Conservation (phyloP, 352 stramenopile species). For the Aphanomyces euteiches region DNA sequence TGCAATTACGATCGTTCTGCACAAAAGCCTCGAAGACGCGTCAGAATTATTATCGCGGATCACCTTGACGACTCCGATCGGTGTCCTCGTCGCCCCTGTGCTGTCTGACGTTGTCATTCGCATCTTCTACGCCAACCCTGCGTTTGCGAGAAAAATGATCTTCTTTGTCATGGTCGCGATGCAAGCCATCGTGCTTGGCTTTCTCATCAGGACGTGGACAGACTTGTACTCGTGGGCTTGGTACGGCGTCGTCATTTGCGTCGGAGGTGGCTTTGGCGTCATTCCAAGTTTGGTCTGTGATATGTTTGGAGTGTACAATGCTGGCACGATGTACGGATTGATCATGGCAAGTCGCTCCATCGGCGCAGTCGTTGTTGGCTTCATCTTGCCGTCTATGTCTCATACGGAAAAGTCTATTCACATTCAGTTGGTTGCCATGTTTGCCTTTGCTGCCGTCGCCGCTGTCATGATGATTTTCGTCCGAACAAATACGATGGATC, state of each 20-base stretch:
- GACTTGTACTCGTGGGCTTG: background rate
- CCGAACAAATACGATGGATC: slow-evolving; percentile 19
- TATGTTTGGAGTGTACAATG: slow-evolving; percentile 35
- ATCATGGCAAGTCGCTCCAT: slow-evolving; percentile 29
- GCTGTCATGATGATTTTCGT: background rate
- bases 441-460: background rate
- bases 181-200: background rate
- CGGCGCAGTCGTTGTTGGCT: slow-evolving; percentile 26
- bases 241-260: slow-evolving; percentile 18
- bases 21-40: background rate
- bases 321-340: slow-evolving; percentile 33
- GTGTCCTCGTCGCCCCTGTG: slow-evolving; percentile 10
- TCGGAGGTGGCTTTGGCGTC: slow-evolving; percentile 29
- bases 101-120: slow-evolving; percentile 21
- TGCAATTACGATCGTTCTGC: background rate
- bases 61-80: slow-evolving; percentile 2
- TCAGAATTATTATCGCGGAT: background rate
- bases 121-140: slow-evolving; percentile 31
- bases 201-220: background rate
- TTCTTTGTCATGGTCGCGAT: slow-evolving; percentile 8
- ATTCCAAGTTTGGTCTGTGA: slow-evolving; percentile 30
- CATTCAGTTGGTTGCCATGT: background rate
- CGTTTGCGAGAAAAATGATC: slow-evolving; percentile 25
- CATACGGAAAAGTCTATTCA: background rate
- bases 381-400: background rate